These are phyloP conservation scores for Claviceps africana DNA, from an alignment of 2,329 filamentous ascomycete genomes.

Conservation along the genomic window DNA sequence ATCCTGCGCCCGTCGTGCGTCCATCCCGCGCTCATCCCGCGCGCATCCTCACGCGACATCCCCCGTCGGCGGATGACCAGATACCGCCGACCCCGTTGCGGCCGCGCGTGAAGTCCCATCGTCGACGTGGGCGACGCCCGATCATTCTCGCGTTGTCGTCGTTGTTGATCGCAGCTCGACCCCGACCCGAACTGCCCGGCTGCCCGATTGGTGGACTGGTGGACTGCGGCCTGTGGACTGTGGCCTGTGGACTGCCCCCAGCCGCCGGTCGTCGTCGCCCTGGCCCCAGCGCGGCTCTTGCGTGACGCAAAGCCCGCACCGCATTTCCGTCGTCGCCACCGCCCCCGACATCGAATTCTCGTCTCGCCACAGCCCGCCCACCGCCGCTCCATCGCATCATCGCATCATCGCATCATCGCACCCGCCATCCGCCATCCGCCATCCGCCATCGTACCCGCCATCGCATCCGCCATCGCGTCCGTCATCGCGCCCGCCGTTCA, in stretches of 20 bases:
- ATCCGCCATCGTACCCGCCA: neutral
- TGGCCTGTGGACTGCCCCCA: too few relatives aligned
- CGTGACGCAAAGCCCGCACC: slow-evolving; percentile 24
- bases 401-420: neutral
- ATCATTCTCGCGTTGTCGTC: neutral
- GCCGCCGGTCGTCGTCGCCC: slow-evolving; percentile 6
- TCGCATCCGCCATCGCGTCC: too few relatives aligned
- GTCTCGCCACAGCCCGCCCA: too few relatives aligned
- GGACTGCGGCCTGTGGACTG: too few relatives aligned
- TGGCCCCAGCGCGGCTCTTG: slow-evolving; percentile 12
- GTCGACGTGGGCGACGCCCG: neutral
- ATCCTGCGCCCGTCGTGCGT: neutral
- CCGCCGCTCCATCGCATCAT: too few relatives aligned
- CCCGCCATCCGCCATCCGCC: neutral
- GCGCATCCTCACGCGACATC: slow-evolving; percentile 1
- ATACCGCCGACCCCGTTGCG: neutral
- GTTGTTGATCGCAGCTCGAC: slow-evolving; percentile 1
- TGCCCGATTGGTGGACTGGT: too few relatives aligned
- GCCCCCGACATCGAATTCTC: too few relatives aligned
- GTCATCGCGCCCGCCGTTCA: too few relatives aligned
- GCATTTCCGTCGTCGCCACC: too few relatives aligned
- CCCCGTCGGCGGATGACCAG: too few relatives aligned
- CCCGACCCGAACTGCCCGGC: too few relatives aligned
- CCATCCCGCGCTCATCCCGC: neutral
- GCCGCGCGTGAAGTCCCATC: neutral